Base-by-base conservation (phyloP, 1,284 basidiomycete species). In the Ceratobasidium sp. region DNA sequence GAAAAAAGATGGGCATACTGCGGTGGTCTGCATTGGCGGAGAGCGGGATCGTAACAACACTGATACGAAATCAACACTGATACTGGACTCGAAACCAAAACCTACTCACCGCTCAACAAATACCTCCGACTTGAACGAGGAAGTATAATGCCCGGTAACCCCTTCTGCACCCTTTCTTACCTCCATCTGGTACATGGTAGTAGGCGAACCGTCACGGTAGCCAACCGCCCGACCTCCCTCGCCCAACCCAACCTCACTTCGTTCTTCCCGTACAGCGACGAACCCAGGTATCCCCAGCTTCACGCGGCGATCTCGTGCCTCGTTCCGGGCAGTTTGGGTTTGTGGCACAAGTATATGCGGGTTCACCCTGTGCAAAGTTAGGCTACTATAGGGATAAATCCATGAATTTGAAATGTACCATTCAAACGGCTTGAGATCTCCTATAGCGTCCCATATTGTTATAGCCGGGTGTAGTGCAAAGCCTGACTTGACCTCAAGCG, bases 361-460 rank as follows among this genome's bases (percentile, higher is more conserved):
- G 30, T 71, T 71, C 3, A 28, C 30, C 67, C 67, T 71, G 11
- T n/a, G 21, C 28, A 49, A 12, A 42, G 8, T 25, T 36, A 21
- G 1, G n/a, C 3, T 14, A 36, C 4, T 56, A 16, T 5, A 33
- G 3, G 25, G 12, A 9, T 8, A 14, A 28, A 5, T 30, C 14
- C 18, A 36, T 56, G 56, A 11, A n/a, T 40, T 8, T 59, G 36
- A 40, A 38, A 51, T 38, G n/a, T 12, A 71, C 67, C 67, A 71
- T 46, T 71, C 67, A 46, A 71, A 71, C 12, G 54, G 56, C 23
- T 33, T 58, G 21, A 71, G 67, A 33, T 71, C 67, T 3, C 58
- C 25, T 25, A 71, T 71, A 8, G 67, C 67, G 23, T 71, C 67
- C 67, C 67, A 51, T 30, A 71, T 60, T 2, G 56, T 71, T 11